These are phyloP conservation scores for Prunus mongolica DNA, from an alignment of 306 rosid genomes.

Conservation along the genomic window DNA sequence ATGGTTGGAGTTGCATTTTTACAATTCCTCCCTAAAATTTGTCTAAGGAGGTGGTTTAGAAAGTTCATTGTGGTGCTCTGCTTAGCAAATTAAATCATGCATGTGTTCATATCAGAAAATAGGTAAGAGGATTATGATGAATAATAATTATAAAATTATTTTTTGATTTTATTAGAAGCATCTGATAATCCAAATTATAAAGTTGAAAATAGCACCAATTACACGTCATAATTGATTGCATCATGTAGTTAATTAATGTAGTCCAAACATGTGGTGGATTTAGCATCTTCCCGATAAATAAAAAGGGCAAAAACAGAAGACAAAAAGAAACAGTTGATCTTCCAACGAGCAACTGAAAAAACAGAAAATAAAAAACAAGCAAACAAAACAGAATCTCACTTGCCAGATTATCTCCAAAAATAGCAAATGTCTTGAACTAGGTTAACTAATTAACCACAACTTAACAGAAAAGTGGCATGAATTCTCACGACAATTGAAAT, in stretches of 20 bases:
- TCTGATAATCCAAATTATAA: not conserved
- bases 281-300: too few relatives aligned
- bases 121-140: not conserved
- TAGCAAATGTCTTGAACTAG: not conserved
- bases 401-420: not conserved
- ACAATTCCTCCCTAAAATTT: too few relatives aligned
- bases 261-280: too few relatives aligned
- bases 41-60: too few relatives aligned
- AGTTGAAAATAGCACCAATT: not conserved
- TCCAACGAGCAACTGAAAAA: not conserved
- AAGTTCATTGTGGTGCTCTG: not conserved
- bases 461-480: not conserved
- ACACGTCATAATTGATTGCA: too few relatives aligned
- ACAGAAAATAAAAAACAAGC: not conserved
- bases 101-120: not conserved
- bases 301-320: not conserved
- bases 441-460: not conserved
- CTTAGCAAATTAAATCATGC: not conserved
- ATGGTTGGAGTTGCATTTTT: too few relatives aligned
- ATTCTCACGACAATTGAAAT: not conserved
- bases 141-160: not conserved
- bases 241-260: not conserved
- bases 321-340: not conserved
- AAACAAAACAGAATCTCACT: not conserved
- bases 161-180: not conserved